These are phyloP conservation scores for Punica granatum DNA, from an alignment of 345 rosid species.

Conservation along the genomic window DNA sequence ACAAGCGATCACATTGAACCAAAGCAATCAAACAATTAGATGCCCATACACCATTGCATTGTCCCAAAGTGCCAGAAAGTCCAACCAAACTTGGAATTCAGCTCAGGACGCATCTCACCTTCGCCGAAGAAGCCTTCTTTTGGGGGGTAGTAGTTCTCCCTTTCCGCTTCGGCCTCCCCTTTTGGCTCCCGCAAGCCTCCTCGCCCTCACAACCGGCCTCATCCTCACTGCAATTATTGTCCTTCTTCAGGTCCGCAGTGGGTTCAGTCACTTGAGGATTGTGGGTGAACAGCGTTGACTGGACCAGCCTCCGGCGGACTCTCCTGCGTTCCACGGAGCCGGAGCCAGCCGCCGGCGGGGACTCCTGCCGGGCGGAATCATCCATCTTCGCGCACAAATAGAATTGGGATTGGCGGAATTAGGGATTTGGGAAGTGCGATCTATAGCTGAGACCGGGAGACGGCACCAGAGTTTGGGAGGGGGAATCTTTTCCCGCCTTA, in stretches of 20 bases:
- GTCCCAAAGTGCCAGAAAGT: neutral
- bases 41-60: neutral
- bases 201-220: slow-evolving; percentile 24
- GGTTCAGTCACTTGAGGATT: slow-evolving; percentile 32
- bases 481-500: neutral
- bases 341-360: slow-evolving; percentile 11
- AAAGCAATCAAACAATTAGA: neutral
- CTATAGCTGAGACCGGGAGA: neutral
- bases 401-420: slow-evolving; percentile 12
- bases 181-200: slow-evolving; percentile 47
- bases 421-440: neutral
- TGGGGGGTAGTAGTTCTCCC: slow-evolving; percentile 34
- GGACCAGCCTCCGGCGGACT: slow-evolving; percentile 59
- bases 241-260: slow-evolving; percentile 20
- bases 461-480: neutral
- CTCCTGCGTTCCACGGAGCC: slow-evolving; percentile 20
- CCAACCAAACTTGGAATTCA: neutral
- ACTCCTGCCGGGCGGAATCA: slow-evolving; percentile 3
- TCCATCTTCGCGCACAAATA: neutral
- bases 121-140: slow-evolving; percentile 31
- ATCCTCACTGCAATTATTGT: slow-evolving; percentile 14
- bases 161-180: slow-evolving; percentile 40
- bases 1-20: neutral
- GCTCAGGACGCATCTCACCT: slow-evolving; percentile 26
- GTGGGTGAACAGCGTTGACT: slow-evolving; percentile 60